These are phyloP conservation scores for Hypomontagnella monticulosa DNA, from an alignment of 495 filamentous ascomycete species.

Conservation along the genomic window DNA sequence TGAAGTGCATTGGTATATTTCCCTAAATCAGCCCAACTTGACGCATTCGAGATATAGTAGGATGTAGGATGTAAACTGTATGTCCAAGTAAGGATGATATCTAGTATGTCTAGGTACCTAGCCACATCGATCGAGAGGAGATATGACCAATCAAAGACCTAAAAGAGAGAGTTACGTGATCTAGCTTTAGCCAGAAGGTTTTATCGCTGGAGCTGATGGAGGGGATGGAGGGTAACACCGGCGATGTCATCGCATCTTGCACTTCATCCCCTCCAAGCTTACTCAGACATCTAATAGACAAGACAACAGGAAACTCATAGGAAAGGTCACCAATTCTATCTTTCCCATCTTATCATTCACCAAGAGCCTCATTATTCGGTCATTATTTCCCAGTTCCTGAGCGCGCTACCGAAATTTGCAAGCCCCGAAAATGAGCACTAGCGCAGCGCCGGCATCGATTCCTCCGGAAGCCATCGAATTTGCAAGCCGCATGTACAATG, in stretches of 20 bases:
- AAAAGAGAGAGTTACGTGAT: conserved; percentile 2
- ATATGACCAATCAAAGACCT: too few relatives aligned
- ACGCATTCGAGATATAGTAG: neutral
- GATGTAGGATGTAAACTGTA: neutral
- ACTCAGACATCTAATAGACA: neutral
- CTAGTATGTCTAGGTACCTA: too few relatives aligned
- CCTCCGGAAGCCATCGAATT: conserved; percentile 63
- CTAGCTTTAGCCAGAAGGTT: neutral
- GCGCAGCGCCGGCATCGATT: conserved; percentile 31
- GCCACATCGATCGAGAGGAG: too few relatives aligned
- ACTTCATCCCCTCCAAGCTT: neutral
- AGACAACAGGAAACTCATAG: neutral
- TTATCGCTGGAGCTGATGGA: neutral
- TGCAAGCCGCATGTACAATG: conserved; percentile 60
- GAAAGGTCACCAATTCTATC: neutral
- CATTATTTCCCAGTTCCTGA: too few relatives aligned
- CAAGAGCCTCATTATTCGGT: neutral
- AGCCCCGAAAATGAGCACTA: conserved; percentile 25
- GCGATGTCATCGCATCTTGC: conserved; percentile 20
- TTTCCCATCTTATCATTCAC: neutral
- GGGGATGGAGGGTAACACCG: conserved; percentile 1
- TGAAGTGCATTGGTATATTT: too few relatives aligned
- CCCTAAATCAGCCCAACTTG: neutral
- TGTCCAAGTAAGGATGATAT: neutral
- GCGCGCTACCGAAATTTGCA: neutral